Evolutionary conservation across 2,329 filamentous ascomycete species (phyloP).

Genomic region (Microcyclospora tardicrescens): DNA sequence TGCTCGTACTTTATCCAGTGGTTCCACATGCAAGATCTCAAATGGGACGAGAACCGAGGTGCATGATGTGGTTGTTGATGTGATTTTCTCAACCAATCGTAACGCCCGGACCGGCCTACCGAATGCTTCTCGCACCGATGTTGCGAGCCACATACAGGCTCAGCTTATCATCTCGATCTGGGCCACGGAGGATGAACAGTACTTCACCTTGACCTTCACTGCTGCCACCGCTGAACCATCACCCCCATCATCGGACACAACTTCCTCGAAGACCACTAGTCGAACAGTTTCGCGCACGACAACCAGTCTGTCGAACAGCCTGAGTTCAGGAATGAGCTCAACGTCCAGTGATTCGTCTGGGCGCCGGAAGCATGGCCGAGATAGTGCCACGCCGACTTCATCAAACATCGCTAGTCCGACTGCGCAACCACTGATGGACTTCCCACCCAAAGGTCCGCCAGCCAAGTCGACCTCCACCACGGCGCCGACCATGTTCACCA

Average conservation of each 20-base stretch:
- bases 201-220: conserved; percentile 65
- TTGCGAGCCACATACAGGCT: conserved; percentile 38
- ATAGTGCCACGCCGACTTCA: conserved; percentile 2
- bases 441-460: conserved; percentile 56
- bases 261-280: conserved; percentile 19
- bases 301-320: conserved; percentile 24
- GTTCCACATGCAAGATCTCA: too few species aligned
- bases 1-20: neutral
- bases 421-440: conserved; percentile 42
- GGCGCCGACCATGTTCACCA: conserved; percentile 55
- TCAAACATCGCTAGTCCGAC: conserved; percentile 39
- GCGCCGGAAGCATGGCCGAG: neutral
- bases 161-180: conserved; percentile 69
- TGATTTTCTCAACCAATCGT: conserved; percentile 46
- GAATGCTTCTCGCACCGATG: conserved; percentile 18
- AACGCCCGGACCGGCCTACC: conserved; percentile 26
- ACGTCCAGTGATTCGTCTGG: conserved; percentile 21
- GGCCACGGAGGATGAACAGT: conserved; percentile 54
- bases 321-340: conserved; percentile 25
- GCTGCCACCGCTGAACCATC: conserved; percentile 29
- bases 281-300: conserved; percentile 31
- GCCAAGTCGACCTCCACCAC: conserved; percentile 41
- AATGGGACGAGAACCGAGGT: conserved; percentile 29
- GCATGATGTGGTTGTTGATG: conserved; percentile 52
- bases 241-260: conserved; percentile 9